These are phyloP conservation scores for Gossypium bickii DNA, from an alignment of 345 rosid genomes.

Conservation along the genomic window DNA sequence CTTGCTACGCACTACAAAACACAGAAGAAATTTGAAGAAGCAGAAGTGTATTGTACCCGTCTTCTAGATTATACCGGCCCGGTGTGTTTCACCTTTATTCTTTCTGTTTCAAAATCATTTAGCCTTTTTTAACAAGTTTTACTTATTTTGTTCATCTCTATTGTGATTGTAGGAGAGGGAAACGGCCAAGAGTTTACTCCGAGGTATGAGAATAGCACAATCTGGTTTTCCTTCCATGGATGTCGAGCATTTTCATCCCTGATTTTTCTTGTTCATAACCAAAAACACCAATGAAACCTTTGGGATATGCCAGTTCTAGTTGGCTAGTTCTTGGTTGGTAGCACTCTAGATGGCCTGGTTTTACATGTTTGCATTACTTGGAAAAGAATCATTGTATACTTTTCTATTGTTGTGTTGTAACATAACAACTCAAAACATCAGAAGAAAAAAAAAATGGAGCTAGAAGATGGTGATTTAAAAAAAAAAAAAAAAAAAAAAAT, in stretches of 20 bases:
- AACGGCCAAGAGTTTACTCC: slow-evolving; percentile 73
- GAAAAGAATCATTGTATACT: background rate
- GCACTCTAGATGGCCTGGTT: background rate
- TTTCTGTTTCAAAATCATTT: background rate
- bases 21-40: slow-evolving; percentile 74
- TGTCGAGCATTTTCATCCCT: slow-evolving; percentile 68
- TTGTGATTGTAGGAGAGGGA: slow-evolving; percentile 72
- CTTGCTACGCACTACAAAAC: slow-evolving; percentile 71
- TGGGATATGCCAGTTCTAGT: background rate
- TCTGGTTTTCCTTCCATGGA: slow-evolving; percentile 67
- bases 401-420: slow-evolving; percentile 2
- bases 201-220: slow-evolving; percentile 60
- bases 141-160: background rate
- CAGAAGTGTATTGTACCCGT: slow-evolving; percentile 92
- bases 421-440: background rate
- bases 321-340: slow-evolving; percentile 11
- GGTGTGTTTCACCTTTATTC: slow-evolving; percentile 37
- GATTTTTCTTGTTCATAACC: slow-evolving; percentile 15
- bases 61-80: slow-evolving; percentile 92
- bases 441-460: background rate
- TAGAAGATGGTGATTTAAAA: background rate
- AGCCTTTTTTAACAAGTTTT: slow-evolving; percentile 5
- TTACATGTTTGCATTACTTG: slow-evolving; percentile 6
- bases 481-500: background rate
- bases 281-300: slow-evolving; percentile 4